A percentile compares a stretch with the other conserved stretches of the same genome.
phyloP scores from a whole-genome alignment of 345 rosid species.

The Raphanus raphanistrum region DNA sequence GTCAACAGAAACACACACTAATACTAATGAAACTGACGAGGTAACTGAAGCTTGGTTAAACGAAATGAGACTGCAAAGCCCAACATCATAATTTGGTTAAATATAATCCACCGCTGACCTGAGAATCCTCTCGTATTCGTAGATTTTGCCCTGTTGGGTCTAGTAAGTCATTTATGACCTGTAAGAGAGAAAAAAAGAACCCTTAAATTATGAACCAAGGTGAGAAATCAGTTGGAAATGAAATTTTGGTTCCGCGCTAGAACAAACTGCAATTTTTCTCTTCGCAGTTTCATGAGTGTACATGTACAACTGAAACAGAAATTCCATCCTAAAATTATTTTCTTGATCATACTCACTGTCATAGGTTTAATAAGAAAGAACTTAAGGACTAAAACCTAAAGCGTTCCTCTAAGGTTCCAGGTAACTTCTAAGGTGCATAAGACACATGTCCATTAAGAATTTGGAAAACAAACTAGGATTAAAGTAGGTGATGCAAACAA shows the following conservation, averaged over 20 bases:
- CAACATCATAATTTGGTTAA: not conserved
- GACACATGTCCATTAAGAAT: slow-evolving; percentile 9
- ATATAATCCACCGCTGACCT: slow-evolving; percentile 50
- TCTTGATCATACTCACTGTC: slow-evolving; percentile 8
- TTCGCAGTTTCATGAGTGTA: slow-evolving; percentile 10
- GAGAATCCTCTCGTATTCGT: slow-evolving; percentile 84
- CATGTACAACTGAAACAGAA: not conserved
- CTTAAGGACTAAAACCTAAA: slow-evolving; percentile 14
- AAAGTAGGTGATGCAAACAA: slow-evolving; percentile 10
- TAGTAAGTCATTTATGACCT: slow-evolving; percentile 95
- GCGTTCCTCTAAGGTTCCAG: slow-evolving; percentile 19
- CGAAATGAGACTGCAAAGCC: slow-evolving; percentile 14
- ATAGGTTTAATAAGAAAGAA: slow-evolving; percentile 2
- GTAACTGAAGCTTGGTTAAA: slow-evolving; percentile 13
- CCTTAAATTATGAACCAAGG: slow-evolving; percentile 11
- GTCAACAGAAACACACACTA: slow-evolving; percentile 36
- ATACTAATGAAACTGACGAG: slow-evolving; percentile 23
- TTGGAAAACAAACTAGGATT: not conserved
- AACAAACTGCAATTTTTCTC: slow-evolving; percentile 10
- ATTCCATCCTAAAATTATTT: not conserved
- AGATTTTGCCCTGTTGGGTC: slow-evolving; percentile 89
- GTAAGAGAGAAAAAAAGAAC: slow-evolving; percentile 9
- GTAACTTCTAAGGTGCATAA: slow-evolving; percentile 5
- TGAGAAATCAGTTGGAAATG: slow-evolving; percentile 9
- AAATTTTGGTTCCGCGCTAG: not conserved